phyloP scores from a whole-genome alignment of 768 basidiomycete species.

The Albatrellus ellisii region DNA sequence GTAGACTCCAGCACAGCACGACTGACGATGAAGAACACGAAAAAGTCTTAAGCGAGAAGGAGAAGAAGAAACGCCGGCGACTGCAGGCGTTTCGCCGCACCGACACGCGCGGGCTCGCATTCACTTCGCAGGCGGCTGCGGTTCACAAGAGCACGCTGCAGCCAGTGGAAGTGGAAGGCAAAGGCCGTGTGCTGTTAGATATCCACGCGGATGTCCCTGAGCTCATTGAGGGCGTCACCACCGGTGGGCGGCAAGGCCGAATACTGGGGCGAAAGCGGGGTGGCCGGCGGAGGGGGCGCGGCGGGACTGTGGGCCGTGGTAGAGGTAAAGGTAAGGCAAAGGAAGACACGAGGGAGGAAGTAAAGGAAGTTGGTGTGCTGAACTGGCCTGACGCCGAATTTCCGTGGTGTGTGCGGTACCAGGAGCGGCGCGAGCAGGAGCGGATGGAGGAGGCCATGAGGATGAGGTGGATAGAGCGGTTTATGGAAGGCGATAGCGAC shows the following conservation, averaged over 20 bases:
- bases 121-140: too few species aligned
- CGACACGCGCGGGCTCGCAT: constrained; percentile 19
- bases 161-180: constrained; percentile 52
- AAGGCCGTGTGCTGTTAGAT: constrained; percentile 60
- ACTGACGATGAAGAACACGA: too few species aligned
- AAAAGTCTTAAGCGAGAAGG: constrained; percentile 35
- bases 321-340: not conserved
- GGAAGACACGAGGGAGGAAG: not conserved
- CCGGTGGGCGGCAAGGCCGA: constrained; percentile 24
- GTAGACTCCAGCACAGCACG: too few species aligned
- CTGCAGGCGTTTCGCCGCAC: constrained; percentile 51
- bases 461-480: constrained; percentile 52
- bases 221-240: constrained; percentile 11
- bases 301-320: not conserved
- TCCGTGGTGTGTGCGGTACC: constrained; percentile 59
- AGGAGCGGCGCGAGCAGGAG: constrained; percentile 37
- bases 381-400: constrained; percentile 75
- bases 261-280: constrained; percentile 38
- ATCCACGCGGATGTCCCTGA: constrained; percentile 28
- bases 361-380: constrained; percentile 22
- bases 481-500: constrained; percentile 63
- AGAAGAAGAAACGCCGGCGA: constrained; percentile 52
- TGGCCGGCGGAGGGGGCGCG: constrained; percentile 14
- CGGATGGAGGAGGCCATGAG: constrained; percentile 47
- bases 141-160: constrained; percentile 29